A percentile compares a stretch with the other conserved stretches of the same genome.
Evolutionary conservation across 441 rosid genomes (phyloP).

Genomic region (Omphalea diandra): DNA sequence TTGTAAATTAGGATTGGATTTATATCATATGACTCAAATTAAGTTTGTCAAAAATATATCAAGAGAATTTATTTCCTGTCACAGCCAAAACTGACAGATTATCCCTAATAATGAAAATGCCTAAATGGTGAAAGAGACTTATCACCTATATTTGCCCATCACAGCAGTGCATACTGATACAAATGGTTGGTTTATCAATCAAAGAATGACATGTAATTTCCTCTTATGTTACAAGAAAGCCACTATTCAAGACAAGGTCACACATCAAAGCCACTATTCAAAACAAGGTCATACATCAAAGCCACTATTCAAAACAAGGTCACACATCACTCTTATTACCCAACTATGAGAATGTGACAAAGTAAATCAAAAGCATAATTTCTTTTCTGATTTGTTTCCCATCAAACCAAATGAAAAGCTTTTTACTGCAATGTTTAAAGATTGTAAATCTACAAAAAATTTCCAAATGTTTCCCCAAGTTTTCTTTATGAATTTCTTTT

Average conservation of each 20-base stretch:
- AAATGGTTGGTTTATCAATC: no score
- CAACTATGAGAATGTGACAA: no score
- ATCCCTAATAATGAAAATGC: background rate
- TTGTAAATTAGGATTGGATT: background rate
- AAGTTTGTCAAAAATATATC: no score
- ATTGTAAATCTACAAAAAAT: background rate
- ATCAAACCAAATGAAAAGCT: background rate
- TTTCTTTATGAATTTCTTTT: background rate
- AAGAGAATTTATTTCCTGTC: background rate
- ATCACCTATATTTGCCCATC: no score
- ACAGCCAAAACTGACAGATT: background rate
- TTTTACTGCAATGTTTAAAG: background rate
- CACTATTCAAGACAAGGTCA: background rate
- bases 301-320: constrained; percentile 1
- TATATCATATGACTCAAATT: no score
- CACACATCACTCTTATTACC: no score
- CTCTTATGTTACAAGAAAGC: background rate
- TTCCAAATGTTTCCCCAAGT: background rate
- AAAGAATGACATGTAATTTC: background rate
- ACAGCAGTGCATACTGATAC: no score
- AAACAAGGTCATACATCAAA: background rate
- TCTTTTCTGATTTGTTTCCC: background rate
- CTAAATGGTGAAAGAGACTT: background rate
- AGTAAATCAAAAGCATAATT: background rate
- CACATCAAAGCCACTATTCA: background rate